phyloP scores from a whole-genome alignment of 768 basidiomycete species.

The Mycena galopus region DNA sequence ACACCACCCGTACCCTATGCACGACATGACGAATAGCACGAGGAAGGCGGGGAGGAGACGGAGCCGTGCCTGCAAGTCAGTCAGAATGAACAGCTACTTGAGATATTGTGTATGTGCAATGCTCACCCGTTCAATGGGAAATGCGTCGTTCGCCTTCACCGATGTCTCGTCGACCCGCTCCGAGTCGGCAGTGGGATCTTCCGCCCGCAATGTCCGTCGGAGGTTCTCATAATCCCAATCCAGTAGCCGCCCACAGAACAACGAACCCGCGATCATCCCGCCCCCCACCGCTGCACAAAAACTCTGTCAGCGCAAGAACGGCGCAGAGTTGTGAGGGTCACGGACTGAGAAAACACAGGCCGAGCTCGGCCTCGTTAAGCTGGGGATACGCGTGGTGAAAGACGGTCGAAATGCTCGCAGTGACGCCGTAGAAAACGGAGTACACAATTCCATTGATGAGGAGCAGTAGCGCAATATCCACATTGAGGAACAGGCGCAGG shows the following conservation, averaged over 20 bases:
- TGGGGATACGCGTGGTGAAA: slow-evolving; percentile 70
- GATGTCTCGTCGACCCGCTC: too few relatives aligned
- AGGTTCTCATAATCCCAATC: slow-evolving; percentile 31
- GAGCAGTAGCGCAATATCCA: slow-evolving; percentile 67
- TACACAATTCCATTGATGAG: slow-evolving; percentile 62
- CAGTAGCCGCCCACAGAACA: slow-evolving; percentile 19
- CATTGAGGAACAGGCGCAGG: slow-evolving; percentile 65
- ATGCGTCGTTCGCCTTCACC: slow-evolving; percentile 49
- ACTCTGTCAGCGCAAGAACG: neutral
- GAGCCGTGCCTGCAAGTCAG: slow-evolving; percentile 58
- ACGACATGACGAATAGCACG: slow-evolving; percentile 52
- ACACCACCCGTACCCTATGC: too few relatives aligned
- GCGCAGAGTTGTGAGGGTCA: too few relatives aligned
- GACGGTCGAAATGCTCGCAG: slow-evolving; percentile 71
- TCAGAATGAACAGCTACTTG: too few relatives aligned
- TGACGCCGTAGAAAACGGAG: too few relatives aligned
- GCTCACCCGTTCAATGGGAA: too few relatives aligned
- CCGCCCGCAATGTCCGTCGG: neutral
- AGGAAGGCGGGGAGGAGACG: slow-evolving; percentile 59
- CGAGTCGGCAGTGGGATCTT: neutral
- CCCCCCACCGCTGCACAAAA: slow-evolving; percentile 12
- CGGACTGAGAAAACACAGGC: slow-evolving; percentile 85
- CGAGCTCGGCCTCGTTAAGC: slow-evolving; percentile 75
- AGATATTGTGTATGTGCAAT: too few relatives aligned
- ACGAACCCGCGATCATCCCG: slow-evolving; percentile 16